These are phyloP conservation scores for Neonectria hederae DNA, from an alignment of 2,329 filamentous ascomycete species.

Conservation along the genomic window DNA sequence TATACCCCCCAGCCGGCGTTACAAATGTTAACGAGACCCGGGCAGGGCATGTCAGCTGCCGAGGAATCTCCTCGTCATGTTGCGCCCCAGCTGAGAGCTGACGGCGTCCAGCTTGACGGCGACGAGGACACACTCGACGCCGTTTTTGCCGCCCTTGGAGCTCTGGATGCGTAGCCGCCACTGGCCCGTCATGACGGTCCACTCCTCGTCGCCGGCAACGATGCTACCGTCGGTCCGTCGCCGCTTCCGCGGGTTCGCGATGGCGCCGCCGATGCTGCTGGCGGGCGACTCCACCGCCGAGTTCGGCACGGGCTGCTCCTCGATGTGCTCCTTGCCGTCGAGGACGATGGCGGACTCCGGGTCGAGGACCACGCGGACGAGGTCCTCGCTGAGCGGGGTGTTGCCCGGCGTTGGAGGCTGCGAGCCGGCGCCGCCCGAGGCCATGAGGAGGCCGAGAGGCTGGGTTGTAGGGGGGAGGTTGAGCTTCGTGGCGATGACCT, in stretches of 20 bases:
- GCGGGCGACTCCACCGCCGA: constrained; percentile 41
- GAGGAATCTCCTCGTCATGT: constrained; percentile 72
- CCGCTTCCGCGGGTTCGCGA: constrained; percentile 56
- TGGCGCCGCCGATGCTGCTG: constrained; percentile 38
- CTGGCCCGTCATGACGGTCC: constrained; percentile 74
- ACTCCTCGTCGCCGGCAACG: constrained; percentile 54
- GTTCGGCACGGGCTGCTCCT: constrained; percentile 39
- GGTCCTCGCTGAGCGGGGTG: constrained; percentile 74
- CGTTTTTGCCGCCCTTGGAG: constrained; percentile 58
- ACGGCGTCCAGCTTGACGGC: constrained; percentile 81
- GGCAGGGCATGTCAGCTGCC: constrained; percentile 27
- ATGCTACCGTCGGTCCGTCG: constrained; percentile 51
- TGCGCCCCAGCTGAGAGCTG: constrained; percentile 72
- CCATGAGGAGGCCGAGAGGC: constrained; percentile 74
- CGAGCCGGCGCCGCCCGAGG: constrained; percentile 67
- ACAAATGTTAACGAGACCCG: not conserved
- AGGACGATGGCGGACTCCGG: constrained; percentile 66
- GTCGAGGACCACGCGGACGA: constrained; percentile 72
- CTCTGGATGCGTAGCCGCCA: constrained; percentile 76
- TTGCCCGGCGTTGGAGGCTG: constrained; percentile 74
- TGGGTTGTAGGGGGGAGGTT: constrained; percentile 69
- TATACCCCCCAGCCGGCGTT: not conserved
- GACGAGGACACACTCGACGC: constrained; percentile 76
- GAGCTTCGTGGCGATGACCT: constrained; percentile 84
- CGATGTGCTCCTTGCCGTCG: constrained; percentile 61